Percentiles rank a stretch among this genome's conserved stretches.
Conservation (phyloP, 768 basidiomycete species). For the Phylloporus sp. region DNA sequence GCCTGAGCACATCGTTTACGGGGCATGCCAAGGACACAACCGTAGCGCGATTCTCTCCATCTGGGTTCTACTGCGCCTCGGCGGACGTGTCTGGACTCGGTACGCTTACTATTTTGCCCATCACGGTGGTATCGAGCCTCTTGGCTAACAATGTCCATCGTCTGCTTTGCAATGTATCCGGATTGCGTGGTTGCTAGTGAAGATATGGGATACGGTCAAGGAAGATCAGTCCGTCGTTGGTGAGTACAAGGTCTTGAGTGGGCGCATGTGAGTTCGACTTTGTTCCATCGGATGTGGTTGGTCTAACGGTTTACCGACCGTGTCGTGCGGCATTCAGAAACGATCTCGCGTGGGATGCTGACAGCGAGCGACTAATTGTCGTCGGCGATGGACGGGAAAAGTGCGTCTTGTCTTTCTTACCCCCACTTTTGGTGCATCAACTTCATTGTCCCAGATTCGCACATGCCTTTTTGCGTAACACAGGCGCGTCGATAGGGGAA, state of each 20-base stretch:
- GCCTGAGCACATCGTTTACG: constrained; percentile 59
- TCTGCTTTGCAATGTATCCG: neutral
- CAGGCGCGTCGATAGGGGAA: constrained; percentile 81
- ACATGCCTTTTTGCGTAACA: constrained; percentile 79
- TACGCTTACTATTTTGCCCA: constrained; percentile 29
- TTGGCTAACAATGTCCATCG: neutral
- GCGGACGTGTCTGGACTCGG: constrained; percentile 81
- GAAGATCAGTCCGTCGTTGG: constrained; percentile 80
- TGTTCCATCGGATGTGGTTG: neutral
- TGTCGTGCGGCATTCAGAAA: constrained; percentile 48
- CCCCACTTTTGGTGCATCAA: neutral
- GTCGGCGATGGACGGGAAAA: constrained; percentile 92
- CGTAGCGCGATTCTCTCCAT: constrained; percentile 87
- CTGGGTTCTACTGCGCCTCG: constrained; percentile 94
- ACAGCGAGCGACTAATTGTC: constrained; percentile 92
- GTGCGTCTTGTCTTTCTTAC: constrained; percentile 33
- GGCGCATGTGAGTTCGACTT: constrained; percentile 52
- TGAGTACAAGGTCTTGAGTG: constrained; percentile 73
- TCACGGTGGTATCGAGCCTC: neutral
- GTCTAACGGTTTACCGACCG: neutral
- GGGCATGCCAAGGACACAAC: constrained; percentile 84
- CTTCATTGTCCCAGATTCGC: constrained; percentile 50
- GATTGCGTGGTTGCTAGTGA: constrained; percentile 43
- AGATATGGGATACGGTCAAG: constrained; percentile 91
- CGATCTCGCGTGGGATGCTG: constrained; percentile 95